Evolutionary conservation across 768 basidiomycete genomes (phyloP).

Genomic region (Amanita rimosa): DNA sequence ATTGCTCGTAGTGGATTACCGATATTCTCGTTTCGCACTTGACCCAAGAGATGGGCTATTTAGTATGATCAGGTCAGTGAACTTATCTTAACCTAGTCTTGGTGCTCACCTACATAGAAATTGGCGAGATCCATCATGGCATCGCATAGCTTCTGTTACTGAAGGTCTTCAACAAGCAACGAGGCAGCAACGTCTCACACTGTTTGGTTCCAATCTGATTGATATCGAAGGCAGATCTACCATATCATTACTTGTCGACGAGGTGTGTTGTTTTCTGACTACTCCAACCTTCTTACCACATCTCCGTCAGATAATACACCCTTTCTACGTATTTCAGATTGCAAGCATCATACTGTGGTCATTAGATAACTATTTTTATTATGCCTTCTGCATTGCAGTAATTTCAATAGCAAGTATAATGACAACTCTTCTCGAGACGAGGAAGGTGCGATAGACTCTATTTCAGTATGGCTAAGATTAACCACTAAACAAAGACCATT

Average conservation of each 20-base stretch:
- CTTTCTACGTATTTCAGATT: slow-evolving; percentile 98
- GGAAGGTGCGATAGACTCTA: slow-evolving; percentile 42
- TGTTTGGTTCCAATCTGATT: slow-evolving; percentile 83
- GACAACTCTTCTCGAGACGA: slow-evolving; percentile 87
- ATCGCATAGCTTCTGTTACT: slow-evolving; percentile 46
- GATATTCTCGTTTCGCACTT: slow-evolving; percentile 84
- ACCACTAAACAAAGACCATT: slow-evolving; percentile 50
- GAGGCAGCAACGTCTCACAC: slow-evolving; percentile 49
- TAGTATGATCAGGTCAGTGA: slow-evolving; percentile 59
- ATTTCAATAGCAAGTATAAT: slow-evolving; percentile 79
- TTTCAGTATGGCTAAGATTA: neutral
- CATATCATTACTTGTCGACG: slow-evolving; percentile 70
- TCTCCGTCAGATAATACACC: slow-evolving; percentile 68
- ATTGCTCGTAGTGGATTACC: slow-evolving; percentile 75
- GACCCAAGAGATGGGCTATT: slow-evolving; percentile 81
- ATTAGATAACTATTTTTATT: slow-evolving; percentile 92
- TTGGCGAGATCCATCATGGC: slow-evolving; percentile 82
- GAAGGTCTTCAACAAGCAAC: slow-evolving; percentile 44
- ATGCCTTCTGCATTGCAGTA: slow-evolving; percentile 91
- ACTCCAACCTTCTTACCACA: slow-evolving; percentile 2
- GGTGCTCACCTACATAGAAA: slow-evolving; percentile 37
- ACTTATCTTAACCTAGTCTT: neutral
- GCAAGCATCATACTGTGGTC: slow-evolving; percentile 93
- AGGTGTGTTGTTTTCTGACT: slow-evolving; percentile 35
- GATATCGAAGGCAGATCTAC: slow-evolving; percentile 86